Base-by-base conservation (phyloP, 148 eudicot genomes). In the Spergularia bocconei region DNA sequence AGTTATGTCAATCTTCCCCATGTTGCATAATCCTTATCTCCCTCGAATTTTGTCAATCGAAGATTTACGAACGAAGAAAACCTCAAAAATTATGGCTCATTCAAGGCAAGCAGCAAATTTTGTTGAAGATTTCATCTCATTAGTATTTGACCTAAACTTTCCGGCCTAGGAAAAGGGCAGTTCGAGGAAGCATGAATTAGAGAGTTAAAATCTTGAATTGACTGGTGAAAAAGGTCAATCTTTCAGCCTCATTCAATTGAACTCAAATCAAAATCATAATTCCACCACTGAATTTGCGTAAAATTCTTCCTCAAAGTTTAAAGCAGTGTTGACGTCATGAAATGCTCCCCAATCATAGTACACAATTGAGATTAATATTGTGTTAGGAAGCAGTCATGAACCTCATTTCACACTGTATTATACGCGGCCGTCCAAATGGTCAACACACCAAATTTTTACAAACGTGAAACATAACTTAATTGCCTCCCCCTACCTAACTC, bases 371-470 rank as follows among this genome's bases (percentile, higher is more conserved):
- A 9, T 20, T 14, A 19, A 50, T 48, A 67, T n/a, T 48, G 20
- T 0, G 44, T 41, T 15, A 69, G 4, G 72, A 51, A 69, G 17
- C 7, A 13, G 20, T 14, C 44, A 14, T 29, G 60, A 69, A 69
- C 19, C 44, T 69, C 72, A 52, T 25, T 69, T 61, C 64, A 61
- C 10, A 61, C 64, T 59, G 52, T 48, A n/a, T 29, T 67, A 67
- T 36, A 76, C 67, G n/a, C 48, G 58, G 44, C 77, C 77, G 69
- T 79, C 78, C 82, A 67, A 60, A 63, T 6, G 9, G 77, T 79
- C 82, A 79, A 79, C 70, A 51, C 57, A 41, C 23, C 29, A 50
- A 68, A 68, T 21, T 5, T 23, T 21, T 20, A 52, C 59, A 11
- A 67, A 79, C 78, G 82, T 79, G 82, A 73, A 73, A 67, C 59